phyloP scores from a whole-genome alignment of 1,139 yeast species.

The Scheffersomyces parashehatae region DNA sequence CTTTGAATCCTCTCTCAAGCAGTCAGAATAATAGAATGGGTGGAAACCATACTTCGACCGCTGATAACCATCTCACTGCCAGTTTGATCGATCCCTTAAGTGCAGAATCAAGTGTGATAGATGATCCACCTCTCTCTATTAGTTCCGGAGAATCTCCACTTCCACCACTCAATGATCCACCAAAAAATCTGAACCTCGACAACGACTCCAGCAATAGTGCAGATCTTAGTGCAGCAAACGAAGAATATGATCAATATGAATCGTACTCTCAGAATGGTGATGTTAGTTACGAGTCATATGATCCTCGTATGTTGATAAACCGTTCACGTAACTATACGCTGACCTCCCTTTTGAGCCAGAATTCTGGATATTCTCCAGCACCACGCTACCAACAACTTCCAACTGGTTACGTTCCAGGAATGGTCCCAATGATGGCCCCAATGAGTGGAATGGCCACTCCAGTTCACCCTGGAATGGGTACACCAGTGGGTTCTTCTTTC shows the following conservation, averaged over 20 bases:
- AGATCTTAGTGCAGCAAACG: no score
- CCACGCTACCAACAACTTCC: background rate
- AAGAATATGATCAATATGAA: no score
- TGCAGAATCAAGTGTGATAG: constrained; percentile 4
- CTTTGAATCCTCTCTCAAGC: no score
- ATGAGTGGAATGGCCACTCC: background rate
- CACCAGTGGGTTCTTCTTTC: background rate
- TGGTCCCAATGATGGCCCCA: background rate
- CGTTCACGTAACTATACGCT: background rate
- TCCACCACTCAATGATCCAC: background rate
- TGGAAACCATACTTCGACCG: background rate
- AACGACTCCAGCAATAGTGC: no score
- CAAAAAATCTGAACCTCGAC: no score
- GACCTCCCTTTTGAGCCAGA: background rate
- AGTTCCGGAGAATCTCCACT: background rate
- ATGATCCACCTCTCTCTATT: background rate
- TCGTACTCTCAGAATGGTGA: no score
- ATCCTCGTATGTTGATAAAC: no score
- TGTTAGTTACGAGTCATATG: no score
- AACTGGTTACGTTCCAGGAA: background rate
- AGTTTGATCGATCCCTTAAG: background rate
- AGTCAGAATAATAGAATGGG: no score
- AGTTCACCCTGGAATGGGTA: background rate
- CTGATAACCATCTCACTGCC: background rate
- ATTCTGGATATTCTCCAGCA: background rate